Conservation (phyloP, 257 asterid genomes). For the Thymus mandschuricus region DNA sequence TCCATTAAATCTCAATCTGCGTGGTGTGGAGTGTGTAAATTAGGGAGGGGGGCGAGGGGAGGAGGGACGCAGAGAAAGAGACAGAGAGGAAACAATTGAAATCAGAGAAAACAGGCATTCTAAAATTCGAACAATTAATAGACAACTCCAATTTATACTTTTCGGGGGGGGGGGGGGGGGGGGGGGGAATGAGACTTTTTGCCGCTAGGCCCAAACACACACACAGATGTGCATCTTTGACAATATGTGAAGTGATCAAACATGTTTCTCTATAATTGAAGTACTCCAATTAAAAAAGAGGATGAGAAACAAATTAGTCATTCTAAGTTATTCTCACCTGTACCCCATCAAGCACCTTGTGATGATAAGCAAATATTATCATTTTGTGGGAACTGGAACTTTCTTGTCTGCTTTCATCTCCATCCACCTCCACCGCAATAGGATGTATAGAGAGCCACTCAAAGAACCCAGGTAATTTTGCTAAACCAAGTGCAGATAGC, state of each 20-base stretch:
- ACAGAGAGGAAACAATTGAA: no score
- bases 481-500: conserved; percentile 83
- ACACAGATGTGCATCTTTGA: conserved; percentile 21
- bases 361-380: conserved; percentile 98
- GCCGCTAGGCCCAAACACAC: no score
- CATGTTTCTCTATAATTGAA: conserved; percentile 2
- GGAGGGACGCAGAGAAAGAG: no score
- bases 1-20: no score
- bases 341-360: conserved; percentile 88
- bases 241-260: conserved; percentile 19
- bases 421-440: conserved; percentile 60
- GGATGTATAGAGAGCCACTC: conserved; percentile 98
- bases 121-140: not conserved
- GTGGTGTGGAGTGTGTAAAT: no score
- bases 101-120: not conserved
- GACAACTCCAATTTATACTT: not conserved
- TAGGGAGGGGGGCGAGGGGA: no score
- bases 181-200: not conserved
- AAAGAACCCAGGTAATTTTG: conserved; percentile 84
- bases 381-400: conserved; percentile 74
- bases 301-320: conserved; percentile 13
- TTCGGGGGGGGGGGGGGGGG: not conserved
- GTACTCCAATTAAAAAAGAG: conserved; percentile 16
- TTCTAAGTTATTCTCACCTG: conserved; percentile 57
- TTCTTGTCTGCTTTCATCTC: conserved; percentile 56